phyloP scores from a whole-genome alignment of 2,329 filamentous ascomycete species.

The Anisogramma anomala region DNA sequence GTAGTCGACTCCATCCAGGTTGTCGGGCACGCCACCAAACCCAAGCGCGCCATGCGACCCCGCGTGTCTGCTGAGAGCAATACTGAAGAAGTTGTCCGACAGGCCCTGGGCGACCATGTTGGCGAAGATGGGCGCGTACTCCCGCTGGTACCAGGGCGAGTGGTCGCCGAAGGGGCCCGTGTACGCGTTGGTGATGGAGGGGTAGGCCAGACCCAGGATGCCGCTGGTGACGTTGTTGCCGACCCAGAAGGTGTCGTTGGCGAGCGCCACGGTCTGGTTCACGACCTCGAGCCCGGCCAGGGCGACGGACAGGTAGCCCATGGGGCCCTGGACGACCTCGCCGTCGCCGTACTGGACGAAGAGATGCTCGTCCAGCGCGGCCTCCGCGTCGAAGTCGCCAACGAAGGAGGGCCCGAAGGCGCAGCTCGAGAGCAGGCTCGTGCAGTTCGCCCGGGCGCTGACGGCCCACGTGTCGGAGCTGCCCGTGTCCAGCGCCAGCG shows the following conservation, averaged over 20 bases:
- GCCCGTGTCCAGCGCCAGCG: conserved; percentile 36
- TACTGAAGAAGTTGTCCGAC: conserved; percentile 34
- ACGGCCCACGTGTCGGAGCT: conserved; percentile 42
- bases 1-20: conserved; percentile 20
- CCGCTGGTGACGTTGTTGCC: conserved; percentile 42
- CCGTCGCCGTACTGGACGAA: conserved; percentile 36
- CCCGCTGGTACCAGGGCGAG: conserved; percentile 26
- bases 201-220: conserved; percentile 39
- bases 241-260: conserved; percentile 37
- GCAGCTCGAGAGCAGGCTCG: conserved; percentile 28
- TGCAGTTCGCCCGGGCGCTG: conserved; percentile 30
- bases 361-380: conserved; percentile 33
- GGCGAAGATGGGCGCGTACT: conserved; percentile 39
- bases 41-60: conserved; percentile 33
- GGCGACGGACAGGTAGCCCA: conserved; percentile 34
- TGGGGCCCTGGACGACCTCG: conserved; percentile 34
- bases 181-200: conserved; percentile 37
- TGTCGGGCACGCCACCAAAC: conserved; percentile 35
- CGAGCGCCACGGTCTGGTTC: conserved; percentile 37
- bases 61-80: conserved; percentile 35
- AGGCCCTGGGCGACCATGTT: conserved; percentile 34
- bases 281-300: conserved; percentile 34
- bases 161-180: conserved; percentile 29
- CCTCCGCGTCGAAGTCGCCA: conserved; percentile 29
- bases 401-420: conserved; percentile 30